Base-by-base conservation (phyloP, 352 stramenopile species). In the Plasmopara viticola region DNA sequence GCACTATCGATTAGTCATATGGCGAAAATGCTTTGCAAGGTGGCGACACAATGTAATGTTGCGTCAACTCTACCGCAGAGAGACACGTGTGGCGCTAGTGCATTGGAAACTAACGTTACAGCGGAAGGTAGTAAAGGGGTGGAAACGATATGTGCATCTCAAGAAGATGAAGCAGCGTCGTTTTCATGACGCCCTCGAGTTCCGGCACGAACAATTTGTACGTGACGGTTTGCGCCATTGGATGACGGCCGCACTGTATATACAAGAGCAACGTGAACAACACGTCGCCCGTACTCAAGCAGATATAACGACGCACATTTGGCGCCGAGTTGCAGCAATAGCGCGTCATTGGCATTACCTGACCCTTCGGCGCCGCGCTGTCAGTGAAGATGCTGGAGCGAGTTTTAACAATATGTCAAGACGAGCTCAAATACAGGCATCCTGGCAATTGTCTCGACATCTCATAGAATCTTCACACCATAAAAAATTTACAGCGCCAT, bases 21-120 rank as follows among this genome's bases (percentile, higher is more conserved):
- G 52, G n/a, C 48, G n/a, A 15, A 72, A 74, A 55, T 64, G 54
- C 15, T 64, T 81, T 9, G 9, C 39, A 6, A 44, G 51, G 35
- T 85, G 74, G 74, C 64, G 52, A 42, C 14, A 35, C 6, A 73
- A 70, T 6, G 41, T 52, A 12, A n/a, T 10, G 4, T 14, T 38
- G 4, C 44, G 63, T 3, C 59, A 46, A 8, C 39, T 17, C 0
- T 46, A 70, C 9, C 58, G 72, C 39, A 57, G 52, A n/a, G 52
- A 66, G 40, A 77, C 43, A 10, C 44, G 58, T 7, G n/a, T 37
- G 10, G 65, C 75, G 3, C 52, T 86, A 6, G 41, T 80, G 2
- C 75, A 86, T 37, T 86, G 75, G 75, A 86, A 86, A 41, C 35
- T 68, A 44, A 62, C 58, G 9, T 48, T 70, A 29, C 53, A 84